Evolutionary conservation across 2,329 filamentous ascomycete species (phyloP).

Genomic region (Aspergillus transmontanensis): DNA sequence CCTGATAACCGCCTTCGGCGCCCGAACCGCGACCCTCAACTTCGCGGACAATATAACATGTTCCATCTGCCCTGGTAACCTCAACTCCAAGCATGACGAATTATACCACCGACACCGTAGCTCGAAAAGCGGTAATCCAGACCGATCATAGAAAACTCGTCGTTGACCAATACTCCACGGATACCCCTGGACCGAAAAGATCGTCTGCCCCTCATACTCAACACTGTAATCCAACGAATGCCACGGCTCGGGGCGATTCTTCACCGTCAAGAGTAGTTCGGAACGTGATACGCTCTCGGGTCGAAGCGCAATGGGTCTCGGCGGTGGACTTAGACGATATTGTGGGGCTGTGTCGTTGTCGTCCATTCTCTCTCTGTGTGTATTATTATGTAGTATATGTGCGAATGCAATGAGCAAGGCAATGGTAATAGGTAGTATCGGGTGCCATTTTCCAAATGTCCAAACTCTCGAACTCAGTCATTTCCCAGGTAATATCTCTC

Average conservation of each 20-base stretch:
- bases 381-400: neutral
- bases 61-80: constrained; percentile 12
- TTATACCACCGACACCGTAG: constrained; percentile 20
- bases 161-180: constrained; percentile 18
- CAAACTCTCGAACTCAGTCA: rapidly evolving
- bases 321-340: constrained; percentile 2
- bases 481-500: neutral
- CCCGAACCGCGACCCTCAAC: constrained; percentile 17
- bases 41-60: constrained; percentile 15
- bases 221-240: constrained; percentile 21
- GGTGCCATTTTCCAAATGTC: neutral
- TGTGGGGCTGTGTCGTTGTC: neutral
- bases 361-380: neutral
- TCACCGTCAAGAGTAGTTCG: constrained; percentile 12
- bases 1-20: constrained; percentile 14
- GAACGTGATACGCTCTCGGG: constrained; percentile 13
- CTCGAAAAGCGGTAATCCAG: constrained; percentile 22
- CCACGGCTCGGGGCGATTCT: constrained; percentile 21
- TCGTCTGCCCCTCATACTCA: constrained; percentile 7
- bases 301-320: constrained; percentile 18
- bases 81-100: constrained; percentile 16
- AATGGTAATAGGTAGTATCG: too few relatives aligned
- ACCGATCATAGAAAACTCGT: constrained; percentile 19
- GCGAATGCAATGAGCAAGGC: neutral
- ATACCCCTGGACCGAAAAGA: constrained; percentile 18